Conservation (phyloP, 2,329 filamentous ascomycete species). For the Pseudocercospora pini-densiflorae region DNA sequence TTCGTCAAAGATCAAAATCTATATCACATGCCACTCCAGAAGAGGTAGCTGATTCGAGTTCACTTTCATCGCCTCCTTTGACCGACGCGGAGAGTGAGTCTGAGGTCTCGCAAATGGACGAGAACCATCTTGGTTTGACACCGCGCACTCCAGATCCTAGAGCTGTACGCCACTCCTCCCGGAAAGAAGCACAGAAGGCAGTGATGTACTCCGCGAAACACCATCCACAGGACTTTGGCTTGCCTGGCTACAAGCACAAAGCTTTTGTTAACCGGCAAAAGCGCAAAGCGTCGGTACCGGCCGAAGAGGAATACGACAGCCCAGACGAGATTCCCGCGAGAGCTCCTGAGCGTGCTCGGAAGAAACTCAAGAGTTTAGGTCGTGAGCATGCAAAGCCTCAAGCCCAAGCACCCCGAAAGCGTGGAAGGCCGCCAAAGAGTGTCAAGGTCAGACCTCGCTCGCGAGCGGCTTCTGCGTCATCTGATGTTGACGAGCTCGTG, state of each 20-base stretch:
- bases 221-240: constrained; percentile 34
- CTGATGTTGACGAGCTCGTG: constrained; percentile 16
- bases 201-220: constrained; percentile 31
- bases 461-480: not conserved
- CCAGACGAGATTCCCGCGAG: not conserved
- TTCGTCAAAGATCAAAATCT: constrained; percentile 20
- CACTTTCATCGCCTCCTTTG: not conserved
- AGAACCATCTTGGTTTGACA: not conserved
- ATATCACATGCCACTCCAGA: constrained; percentile 8
- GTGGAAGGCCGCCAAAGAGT: not conserved
- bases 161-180: constrained; percentile 31
- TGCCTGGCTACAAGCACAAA: constrained; percentile 28
- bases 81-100: not conserved
- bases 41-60: constrained; percentile 4
- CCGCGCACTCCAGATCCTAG: constrained; percentile 28
- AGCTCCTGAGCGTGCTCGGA: constrained; percentile 7
- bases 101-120: constrained; percentile 15
- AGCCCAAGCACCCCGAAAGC: not conserved
- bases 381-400: not conserved
- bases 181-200: constrained; percentile 28
- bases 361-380: constrained; percentile 21
- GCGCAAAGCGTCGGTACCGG: not conserved
- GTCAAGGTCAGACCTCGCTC: not conserved
- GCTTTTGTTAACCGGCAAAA: constrained; percentile 14
- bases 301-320: not conserved